Percentiles rank a stretch among this genome's conserved stretches.
Conservation (phyloP, 2,329 filamentous ascomycete genomes). For the Claviceps purpurea region DNA sequence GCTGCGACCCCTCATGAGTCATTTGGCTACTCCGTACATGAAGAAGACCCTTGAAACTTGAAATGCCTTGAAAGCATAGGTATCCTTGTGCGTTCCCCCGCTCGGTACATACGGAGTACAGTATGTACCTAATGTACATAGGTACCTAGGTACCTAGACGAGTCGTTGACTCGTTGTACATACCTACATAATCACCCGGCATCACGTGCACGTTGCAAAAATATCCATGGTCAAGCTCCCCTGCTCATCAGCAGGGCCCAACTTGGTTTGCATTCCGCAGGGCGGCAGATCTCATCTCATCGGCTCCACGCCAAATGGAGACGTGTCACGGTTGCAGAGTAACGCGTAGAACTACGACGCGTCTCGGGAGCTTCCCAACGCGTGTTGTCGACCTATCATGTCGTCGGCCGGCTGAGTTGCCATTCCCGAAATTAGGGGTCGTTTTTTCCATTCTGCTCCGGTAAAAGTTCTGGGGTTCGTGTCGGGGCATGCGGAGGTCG, state of each 20-base stretch:
- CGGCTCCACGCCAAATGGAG: not conserved
- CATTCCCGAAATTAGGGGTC: not conserved
- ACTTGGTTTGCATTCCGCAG: not conserved
- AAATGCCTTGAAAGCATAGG: no score
- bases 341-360: not conserved
- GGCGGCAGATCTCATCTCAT: not conserved
- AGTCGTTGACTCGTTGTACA: no score
- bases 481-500: no score
- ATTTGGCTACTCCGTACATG: no score
- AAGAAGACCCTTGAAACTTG: no score
- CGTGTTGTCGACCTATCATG: not conserved
- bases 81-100: no score
- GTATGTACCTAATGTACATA: no score
- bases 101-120: no score
- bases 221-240: slow-evolving; percentile 18
- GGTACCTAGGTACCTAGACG: not conserved
- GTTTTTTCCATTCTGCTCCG: not conserved
- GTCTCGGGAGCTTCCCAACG: not conserved
- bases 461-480: no score
- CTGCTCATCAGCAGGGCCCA: no score
- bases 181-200: not conserved
- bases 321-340: no score
- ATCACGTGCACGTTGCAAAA: slow-evolving; percentile 10
- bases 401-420: not conserved
- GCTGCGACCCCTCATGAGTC: no score